Evolutionary conservation across 2,329 filamentous ascomycete genomes (phyloP).

Genomic region (Pseudofabraea citricarpa): DNA sequence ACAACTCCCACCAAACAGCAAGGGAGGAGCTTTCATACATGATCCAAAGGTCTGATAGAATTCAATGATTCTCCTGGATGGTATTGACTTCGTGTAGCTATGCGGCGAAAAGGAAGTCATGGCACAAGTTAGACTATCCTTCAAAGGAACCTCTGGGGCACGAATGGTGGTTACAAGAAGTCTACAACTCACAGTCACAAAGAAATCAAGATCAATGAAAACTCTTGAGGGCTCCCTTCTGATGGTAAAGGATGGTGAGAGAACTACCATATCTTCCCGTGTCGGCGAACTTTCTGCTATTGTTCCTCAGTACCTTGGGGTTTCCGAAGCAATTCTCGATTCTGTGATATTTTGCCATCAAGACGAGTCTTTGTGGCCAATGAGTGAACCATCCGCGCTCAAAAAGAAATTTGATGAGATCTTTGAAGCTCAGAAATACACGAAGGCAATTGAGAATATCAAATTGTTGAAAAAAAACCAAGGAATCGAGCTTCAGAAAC

Average conservation of each 20-base stretch:
- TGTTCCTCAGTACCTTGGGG: conserved; percentile 81
- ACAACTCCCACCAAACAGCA: conserved; percentile 86
- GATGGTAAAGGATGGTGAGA: conserved; percentile 75
- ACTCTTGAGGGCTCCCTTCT: conserved; percentile 77
- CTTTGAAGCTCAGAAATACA: conserved; percentile 95
- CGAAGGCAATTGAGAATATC: conserved; percentile 94
- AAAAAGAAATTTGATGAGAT: conserved; percentile 98
- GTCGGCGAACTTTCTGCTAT: conserved; percentile 77
- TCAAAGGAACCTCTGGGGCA: conserved; percentile 71
- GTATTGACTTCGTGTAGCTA: conserved; percentile 41
- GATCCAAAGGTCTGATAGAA: conserved; percentile 69
- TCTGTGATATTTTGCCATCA: conserved; percentile 98
- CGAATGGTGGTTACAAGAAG: conserved; percentile 81
- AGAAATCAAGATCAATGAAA: conserved; percentile 69
- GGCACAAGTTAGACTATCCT: conserved; percentile 87
- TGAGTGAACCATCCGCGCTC: conserved; percentile 78
- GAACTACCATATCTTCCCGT: conserved; percentile 71
- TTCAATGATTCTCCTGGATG: conserved; percentile 4
- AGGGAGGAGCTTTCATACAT: conserved; percentile 89
- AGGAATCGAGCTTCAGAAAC: conserved; percentile 65
- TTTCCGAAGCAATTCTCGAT: conserved; percentile 84
- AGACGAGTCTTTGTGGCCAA: conserved; percentile 94
- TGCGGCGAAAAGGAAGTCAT: conserved; percentile 82
- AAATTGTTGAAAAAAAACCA: conserved; percentile 82
- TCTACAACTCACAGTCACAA: conserved; percentile 82